Evolutionary conservation across 2,329 filamentous ascomycete genomes (phyloP), one percentile per base, ranked within the genome.

Genomic region (Aurifilum marmelostoma): DNA sequence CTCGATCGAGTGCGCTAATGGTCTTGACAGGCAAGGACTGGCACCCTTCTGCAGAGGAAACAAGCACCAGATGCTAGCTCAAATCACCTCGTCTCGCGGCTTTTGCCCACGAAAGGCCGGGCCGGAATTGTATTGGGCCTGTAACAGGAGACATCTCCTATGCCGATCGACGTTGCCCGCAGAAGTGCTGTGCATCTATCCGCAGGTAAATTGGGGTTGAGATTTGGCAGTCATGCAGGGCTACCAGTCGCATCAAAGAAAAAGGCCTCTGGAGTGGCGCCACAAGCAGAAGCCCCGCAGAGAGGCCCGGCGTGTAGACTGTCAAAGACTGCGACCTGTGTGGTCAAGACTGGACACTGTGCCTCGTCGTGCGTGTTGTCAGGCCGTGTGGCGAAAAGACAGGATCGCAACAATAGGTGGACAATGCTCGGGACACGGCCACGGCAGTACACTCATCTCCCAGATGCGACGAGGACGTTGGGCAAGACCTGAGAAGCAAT

Each of bases 401-500:
- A 68, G 60, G 59, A 66, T 70, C 37, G 63, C 63, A 68, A 70
- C 67, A 54, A 64, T 54, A 34, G 50, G 43, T 64, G 60, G 32
- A 67, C 29, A 37, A 50, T 39, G 43, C n/a, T 47, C 66, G 61
- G 59, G 47, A 27, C 41, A 52, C 60, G 62, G 61, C 37, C 16
- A 18, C 27, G 34, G 41, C 61, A 27, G 16, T 34, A 37, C 34
- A 37, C 47, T n/a, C n/a, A n/a, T n/a, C n/a, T 41, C 59, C 43
- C 65, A 56, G 32, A 66, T 52, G 24, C 50, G 34, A 47, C 32
- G 37, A 63, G 27, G 21, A 63, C 50, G 29, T 47, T 63, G 34
- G 32, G n/a, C 27, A 9, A 9, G 18, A 27, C n/a, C 37, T 59
- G 52, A 58, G 37, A 52, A 39, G 29, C 29, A 52, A 52, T 47